These are phyloP conservation scores for Aspergillus flavus DNA, from an alignment of 2,329 filamentous ascomycete species.

Conservation along the genomic window DNA sequence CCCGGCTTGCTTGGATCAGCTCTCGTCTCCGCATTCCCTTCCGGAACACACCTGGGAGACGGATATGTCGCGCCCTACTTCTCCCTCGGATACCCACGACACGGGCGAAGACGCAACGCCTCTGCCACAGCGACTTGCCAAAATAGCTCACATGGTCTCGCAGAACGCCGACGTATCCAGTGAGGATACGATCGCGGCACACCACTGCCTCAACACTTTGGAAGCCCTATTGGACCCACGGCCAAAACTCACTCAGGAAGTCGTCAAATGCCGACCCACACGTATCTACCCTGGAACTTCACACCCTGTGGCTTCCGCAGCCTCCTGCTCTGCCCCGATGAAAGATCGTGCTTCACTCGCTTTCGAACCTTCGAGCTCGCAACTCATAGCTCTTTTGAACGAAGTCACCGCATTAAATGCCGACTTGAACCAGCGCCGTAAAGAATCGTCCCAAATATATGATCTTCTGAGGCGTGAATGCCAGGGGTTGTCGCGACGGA, in stretches of 20 bases:
- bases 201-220: constrained; percentile 42
- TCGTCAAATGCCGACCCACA: constrained; percentile 21
- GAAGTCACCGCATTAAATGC: constrained; percentile 29
- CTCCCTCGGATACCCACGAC: constrained; percentile 8
- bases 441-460: constrained; percentile 60
- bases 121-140: constrained; percentile 31
- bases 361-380: constrained; percentile 16
- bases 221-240: constrained; percentile 35
- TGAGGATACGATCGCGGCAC: constrained; percentile 33
- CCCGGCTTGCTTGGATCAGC: constrained; percentile 8
- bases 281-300: constrained; percentile 8
- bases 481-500: constrained; percentile 60
- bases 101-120: constrained; percentile 6
- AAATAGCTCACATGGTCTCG: constrained; percentile 35
- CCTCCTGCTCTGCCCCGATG: constrained; percentile 1
- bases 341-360: not conserved
- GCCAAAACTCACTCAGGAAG: constrained; percentile 22
- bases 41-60: constrained; percentile 28
- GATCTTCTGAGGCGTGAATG: constrained; percentile 61
- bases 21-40: constrained; percentile 27
- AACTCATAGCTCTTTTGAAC: constrained; percentile 27
- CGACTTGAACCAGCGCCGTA: constrained; percentile 31
- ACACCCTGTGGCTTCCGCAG: not conserved
- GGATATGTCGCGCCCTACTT: constrained; percentile 5
- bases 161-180: constrained; percentile 28